A percentile compares a stretch with the other conserved stretches of the same genome.
These are phyloP conservation scores for Calonectria montana DNA, from an alignment of 2,329 filamentous ascomycete species.

Conservation along the genomic window DNA sequence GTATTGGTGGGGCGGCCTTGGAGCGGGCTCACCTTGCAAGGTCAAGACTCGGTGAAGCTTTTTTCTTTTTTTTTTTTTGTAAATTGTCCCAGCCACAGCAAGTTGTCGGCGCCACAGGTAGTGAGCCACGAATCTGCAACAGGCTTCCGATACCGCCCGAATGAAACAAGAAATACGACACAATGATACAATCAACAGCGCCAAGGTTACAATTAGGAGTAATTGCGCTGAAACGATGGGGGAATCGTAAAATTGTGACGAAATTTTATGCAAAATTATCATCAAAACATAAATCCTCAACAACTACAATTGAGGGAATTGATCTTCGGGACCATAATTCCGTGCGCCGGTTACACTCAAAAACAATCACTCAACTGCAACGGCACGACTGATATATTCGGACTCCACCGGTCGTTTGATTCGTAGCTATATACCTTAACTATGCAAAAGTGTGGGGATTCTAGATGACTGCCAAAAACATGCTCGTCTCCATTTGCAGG, in stretches of 20 bases:
- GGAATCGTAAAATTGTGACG: not conserved
- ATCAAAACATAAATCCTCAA: not conserved
- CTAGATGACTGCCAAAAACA: constrained; percentile 31
- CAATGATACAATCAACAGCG: not conserved
- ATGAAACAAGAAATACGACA: constrained; percentile 1
- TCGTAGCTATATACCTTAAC: constrained; percentile 33
- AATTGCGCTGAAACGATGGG: not conserved
- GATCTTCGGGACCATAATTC: not conserved
- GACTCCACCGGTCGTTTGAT: constrained; percentile 38
- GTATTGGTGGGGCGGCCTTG: not conserved
- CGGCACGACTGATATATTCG: not conserved
- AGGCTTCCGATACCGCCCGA: constrained; percentile 13
- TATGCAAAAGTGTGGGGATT: constrained; percentile 38
- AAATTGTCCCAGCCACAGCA: not conserved
- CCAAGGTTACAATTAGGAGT: not conserved
- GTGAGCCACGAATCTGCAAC: constrained; percentile 7
- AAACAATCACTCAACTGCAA: not conserved
- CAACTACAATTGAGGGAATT: not conserved
- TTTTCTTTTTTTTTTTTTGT: not conserved
- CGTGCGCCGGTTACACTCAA: not conserved
- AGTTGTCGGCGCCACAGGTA: not conserved
- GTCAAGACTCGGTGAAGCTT: constrained; percentile 9
- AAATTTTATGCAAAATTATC: not conserved
- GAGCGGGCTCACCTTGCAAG: not conserved
- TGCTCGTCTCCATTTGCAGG: constrained; percentile 29